These are phyloP conservation scores for Ophiostoma piceae DNA, from an alignment of 2,329 filamentous ascomycete genomes.

Conservation along the genomic window DNA sequence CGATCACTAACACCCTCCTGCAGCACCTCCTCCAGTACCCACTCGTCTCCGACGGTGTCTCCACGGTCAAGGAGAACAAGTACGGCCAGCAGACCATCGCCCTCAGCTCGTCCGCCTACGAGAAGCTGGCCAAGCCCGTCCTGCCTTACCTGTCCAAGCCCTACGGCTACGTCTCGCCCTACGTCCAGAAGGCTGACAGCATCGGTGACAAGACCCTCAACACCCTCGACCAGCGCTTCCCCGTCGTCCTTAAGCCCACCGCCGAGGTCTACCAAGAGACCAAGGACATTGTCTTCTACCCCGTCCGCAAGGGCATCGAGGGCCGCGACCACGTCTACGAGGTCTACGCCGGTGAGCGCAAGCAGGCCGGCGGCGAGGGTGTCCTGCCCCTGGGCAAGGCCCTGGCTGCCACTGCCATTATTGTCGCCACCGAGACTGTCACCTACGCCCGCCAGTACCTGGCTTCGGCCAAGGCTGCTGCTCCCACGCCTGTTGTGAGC, in stretches of 20 bases:
- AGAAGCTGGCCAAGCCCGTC: slow-evolving; percentile 69
- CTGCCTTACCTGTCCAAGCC: slow-evolving; percentile 73
- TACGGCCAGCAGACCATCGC: slow-evolving; percentile 78
- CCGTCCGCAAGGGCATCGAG: slow-evolving; percentile 56
- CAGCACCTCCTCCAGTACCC: slow-evolving; percentile 85
- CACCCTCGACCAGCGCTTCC: slow-evolving; percentile 65
- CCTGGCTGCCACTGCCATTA: slow-evolving; percentile 59
- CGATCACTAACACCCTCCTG: slow-evolving; percentile 27
- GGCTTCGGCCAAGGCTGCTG: slow-evolving; percentile 56
- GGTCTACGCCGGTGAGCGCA: slow-evolving; percentile 54
- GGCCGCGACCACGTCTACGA: slow-evolving; percentile 57
- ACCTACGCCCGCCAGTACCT: slow-evolving; percentile 56
- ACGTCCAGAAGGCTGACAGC: slow-evolving; percentile 74
- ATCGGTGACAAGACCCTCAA: slow-evolving; percentile 67
- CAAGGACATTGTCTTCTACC: slow-evolving; percentile 56
- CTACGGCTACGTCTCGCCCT: slow-evolving; percentile 77
- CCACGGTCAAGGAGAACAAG: slow-evolving; percentile 64
- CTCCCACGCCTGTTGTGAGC: slow-evolving; percentile 37
- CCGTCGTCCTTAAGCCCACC: slow-evolving; percentile 69
- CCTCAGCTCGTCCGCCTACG: slow-evolving; percentile 68
- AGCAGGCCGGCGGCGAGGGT: slow-evolving; percentile 60
- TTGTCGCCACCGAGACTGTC: slow-evolving; percentile 61
- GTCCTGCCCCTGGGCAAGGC: slow-evolving; percentile 66
- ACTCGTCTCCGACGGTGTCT: slow-evolving; percentile 70
- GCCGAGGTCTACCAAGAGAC: slow-evolving; percentile 62